Evolutionary conservation across 176 grass and related monocot species (phyloP), one percentile per base, ranked within the genome.

Genomic region (Triticum turgidum): DNA sequence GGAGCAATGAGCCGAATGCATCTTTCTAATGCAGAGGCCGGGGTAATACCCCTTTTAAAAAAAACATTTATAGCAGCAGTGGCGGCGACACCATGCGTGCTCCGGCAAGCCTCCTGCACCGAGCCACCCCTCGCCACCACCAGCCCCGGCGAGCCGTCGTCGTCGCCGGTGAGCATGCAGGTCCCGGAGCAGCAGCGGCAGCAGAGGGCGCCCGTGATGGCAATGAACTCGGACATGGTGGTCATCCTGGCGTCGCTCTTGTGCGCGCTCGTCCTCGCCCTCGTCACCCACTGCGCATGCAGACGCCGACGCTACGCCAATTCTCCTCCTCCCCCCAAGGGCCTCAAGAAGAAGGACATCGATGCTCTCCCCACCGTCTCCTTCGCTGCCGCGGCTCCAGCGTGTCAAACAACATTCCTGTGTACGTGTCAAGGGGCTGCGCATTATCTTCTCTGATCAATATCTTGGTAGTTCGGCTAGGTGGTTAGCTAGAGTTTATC

Each of bases 171-270:
- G 63, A 27, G 25, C 14, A 59, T 58, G 18, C 3, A 2, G 11
- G 24, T 25, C 27, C 0, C 63, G 11, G 24, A 29, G 63, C 63
- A 65, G 63, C 11, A 29, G 24, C 42, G 3, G 32, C 3, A 70
- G 34, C 34, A 71, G 7, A 29, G 7, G 25, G 65, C 35, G 11
- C 1, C 25, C 0, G 25, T 13, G 7, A 25, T 94, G 10, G 21
- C 92, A 5, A 70, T 91, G 17, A 85, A 94, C 87, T 88, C 92
- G 0, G 72, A 89, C 87, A 87, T 85, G 69, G 89, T 92, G 65
- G 66, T 94, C 1, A 85, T 94, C 81, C 84, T 94, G 11, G 84
- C 92, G 0, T 79, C 87, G 21, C 89, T 91, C 21, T 66, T 89
- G 29, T 91, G 77, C 34, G 92, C 89, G 7, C 80, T 91, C 41